Conservation (phyloP, 257 asterid species). For the Solanum clarkiae region DNA sequence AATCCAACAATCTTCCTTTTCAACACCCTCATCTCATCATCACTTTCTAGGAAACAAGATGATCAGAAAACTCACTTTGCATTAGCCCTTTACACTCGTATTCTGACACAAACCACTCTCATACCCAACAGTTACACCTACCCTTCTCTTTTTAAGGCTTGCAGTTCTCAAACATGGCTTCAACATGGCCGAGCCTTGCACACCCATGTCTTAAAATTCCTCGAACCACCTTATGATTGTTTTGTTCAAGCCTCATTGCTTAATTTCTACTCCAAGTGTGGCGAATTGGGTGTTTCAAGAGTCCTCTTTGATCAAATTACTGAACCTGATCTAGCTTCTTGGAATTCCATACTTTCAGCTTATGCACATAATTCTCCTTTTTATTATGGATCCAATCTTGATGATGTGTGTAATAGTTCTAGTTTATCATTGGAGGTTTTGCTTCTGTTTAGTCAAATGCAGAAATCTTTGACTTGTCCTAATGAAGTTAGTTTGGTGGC, state of each 20-base stretch:
- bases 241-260: slow-evolving; percentile 68
- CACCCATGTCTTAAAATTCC: slow-evolving; percentile 53
- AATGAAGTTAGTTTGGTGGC: slow-evolving; percentile 18
- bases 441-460: slow-evolving; percentile 36
- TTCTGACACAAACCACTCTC: slow-evolving; percentile 12
- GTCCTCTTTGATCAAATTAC: slow-evolving; percentile 25
- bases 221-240: slow-evolving; percentile 32
- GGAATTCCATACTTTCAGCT: slow-evolving; percentile 45
- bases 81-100: slow-evolving; percentile 26
- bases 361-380: slow-evolving; percentile 10
- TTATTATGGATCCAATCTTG: background rate
- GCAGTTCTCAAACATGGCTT: slow-evolving; percentile 30
- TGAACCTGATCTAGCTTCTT: slow-evolving; percentile 27
- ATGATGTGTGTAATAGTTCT: background rate
- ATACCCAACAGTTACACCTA: slow-evolving; percentile 56
- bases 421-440: slow-evolving; percentile 21
- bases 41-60: slow-evolving; percentile 19
- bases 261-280: slow-evolving; percentile 47
- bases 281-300: slow-evolving; percentile 39
- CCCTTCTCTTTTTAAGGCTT: slow-evolving; percentile 70
- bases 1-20: slow-evolving; percentile 55
- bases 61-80: slow-evolving; percentile 22
- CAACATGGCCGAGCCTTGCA: slow-evolving; percentile 51
- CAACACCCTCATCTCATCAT: slow-evolving; percentile 48
- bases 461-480: slow-evolving; percentile 7